Base-by-base conservation (phyloP, 2,329 filamentous ascomycete genomes). In the Hortaea sp. region DNA sequence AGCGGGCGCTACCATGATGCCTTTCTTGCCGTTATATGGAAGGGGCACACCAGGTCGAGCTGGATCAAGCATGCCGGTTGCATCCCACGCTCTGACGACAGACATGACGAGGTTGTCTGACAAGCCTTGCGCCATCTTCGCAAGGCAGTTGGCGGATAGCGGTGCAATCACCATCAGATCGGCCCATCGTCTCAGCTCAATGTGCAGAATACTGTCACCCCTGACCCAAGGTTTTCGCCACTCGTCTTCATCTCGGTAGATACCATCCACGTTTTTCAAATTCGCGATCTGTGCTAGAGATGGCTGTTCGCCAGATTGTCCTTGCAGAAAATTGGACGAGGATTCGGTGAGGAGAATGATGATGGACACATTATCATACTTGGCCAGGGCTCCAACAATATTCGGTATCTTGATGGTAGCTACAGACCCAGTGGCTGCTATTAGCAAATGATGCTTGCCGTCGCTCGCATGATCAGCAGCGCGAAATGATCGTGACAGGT, bases 61-160 rank as follows among this genome's bases (percentile, higher is more conserved):
- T 41, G 41, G 47, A 49, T 84, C 80, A 5, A 83, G 68, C 11
- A 72, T 61, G 0, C 80, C 79, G n/a, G 73, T 74, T 0, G 81
- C 82, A 65, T 97, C 90, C 92, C 90, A 98, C 0, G 90, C 90
- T 13, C 90, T 74, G 34, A 92, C 75, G 0, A 92, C 83, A 10
- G 80, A 83, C 5, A 72, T 64, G 5, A 95, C 64, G 5, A 97
- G 69, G 47, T 84, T 83, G 58, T 95, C 88, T 39, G 80, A 81
- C 52, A 94, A 73, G 0, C 92, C 92, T 27, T 77, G 76, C 0
- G 78, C 78, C 53, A 97, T 78, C 67, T 94, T 95, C 5, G 88
- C 90, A 60, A 97, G 72, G 4, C 81, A 81, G 60, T 95, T 95
- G 9, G 90, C 89, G 46, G 79, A 84, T 49, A 95, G 66, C 0